These are phyloP conservation scores for Euphorbia peplus DNA, from an alignment of 345 rosid genomes.

Conservation along the genomic window DNA sequence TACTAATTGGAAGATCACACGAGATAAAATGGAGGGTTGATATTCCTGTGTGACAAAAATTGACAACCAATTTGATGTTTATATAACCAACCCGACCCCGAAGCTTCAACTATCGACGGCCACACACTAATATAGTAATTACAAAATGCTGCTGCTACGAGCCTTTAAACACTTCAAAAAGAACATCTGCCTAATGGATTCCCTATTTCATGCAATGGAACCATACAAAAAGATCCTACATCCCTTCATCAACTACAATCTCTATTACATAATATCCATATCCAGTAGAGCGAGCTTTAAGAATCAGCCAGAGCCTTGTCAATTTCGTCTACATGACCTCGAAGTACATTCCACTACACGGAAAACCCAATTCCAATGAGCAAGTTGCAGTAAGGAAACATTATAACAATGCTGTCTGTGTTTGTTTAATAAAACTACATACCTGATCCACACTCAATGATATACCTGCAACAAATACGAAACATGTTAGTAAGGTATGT, in stretches of 20 bases:
- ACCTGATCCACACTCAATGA: conserved; percentile 86
- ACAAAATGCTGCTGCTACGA: neutral
- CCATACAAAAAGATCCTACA: neutral
- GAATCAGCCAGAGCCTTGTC: conserved; percentile 58
- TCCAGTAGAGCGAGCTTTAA: conserved; percentile 16
- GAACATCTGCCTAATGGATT: neutral
- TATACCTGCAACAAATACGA: conserved; percentile 49
- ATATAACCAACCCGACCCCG: neutral
- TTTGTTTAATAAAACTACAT: conserved; percentile 24
- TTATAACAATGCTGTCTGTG: no score
- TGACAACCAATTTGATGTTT: neutral
- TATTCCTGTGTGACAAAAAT: neutral
- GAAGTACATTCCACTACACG: conserved; percentile 65
- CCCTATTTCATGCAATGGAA: neutral
- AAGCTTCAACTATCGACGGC: neutral
- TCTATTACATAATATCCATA: neutral
- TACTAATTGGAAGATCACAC: no score
- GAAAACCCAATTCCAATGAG: conserved; percentile 2
- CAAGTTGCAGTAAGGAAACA: neutral
- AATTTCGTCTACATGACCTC: conserved; percentile 53
- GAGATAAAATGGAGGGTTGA: neutral
- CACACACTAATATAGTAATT: neutral
- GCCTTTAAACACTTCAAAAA: neutral
- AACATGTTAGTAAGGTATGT: conserved; percentile 5
- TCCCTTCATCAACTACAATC: neutral